A percentile compares a stretch with the other conserved stretches of the same genome.
Evolutionary conservation across 768 basidiomycete species (phyloP).

Genomic region (Xanthoconium purpureum): DNA sequence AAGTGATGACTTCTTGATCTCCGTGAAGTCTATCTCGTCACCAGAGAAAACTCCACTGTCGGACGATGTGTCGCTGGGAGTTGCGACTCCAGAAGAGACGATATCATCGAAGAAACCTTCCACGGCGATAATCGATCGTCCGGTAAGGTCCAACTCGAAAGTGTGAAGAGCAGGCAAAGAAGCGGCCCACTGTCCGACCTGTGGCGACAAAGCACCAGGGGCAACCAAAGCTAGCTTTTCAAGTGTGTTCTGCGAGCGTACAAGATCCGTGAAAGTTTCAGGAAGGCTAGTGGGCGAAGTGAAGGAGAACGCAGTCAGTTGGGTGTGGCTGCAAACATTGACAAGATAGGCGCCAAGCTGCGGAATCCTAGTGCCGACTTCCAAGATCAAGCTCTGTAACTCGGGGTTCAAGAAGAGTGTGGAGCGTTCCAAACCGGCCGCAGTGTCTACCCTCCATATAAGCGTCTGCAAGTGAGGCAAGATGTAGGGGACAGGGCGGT

Average conservation of each 20-base stretch:
- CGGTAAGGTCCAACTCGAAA: constrained; percentile 70
- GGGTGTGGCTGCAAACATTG: constrained; percentile 60
- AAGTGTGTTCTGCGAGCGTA: constrained; percentile 54
- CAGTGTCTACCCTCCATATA: constrained; percentile 68
- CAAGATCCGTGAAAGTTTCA: constrained; percentile 64
- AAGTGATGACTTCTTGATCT: constrained; percentile 67
- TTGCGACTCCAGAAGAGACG: constrained; percentile 62
- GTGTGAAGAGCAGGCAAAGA: constrained; percentile 58
- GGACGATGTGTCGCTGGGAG: constrained; percentile 66
- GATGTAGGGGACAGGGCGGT: constrained; percentile 58
- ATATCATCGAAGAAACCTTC: constrained; percentile 80
- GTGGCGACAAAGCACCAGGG: constrained; percentile 69
- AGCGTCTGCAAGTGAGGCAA: constrained; percentile 68
- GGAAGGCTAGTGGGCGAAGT: constrained; percentile 67
- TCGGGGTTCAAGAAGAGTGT: constrained; percentile 64
- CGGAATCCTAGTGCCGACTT: constrained; percentile 55
- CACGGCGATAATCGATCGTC: constrained; percentile 63
- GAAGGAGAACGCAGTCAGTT: constrained; percentile 66
- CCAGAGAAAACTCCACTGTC: constrained; percentile 79
- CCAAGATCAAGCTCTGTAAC: constrained; percentile 58
- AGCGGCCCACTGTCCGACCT: constrained; percentile 72
- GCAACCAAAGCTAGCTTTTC: constrained; percentile 66
- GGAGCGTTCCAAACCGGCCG: constrained; percentile 62
- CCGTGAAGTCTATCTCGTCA: constrained; percentile 74
- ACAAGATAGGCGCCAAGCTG: constrained; percentile 61